Evolutionary conservation across 169 alveolate species (phyloP), one percentile per base, ranked within the genome.

Genomic region (Babesia sp.): DNA sequence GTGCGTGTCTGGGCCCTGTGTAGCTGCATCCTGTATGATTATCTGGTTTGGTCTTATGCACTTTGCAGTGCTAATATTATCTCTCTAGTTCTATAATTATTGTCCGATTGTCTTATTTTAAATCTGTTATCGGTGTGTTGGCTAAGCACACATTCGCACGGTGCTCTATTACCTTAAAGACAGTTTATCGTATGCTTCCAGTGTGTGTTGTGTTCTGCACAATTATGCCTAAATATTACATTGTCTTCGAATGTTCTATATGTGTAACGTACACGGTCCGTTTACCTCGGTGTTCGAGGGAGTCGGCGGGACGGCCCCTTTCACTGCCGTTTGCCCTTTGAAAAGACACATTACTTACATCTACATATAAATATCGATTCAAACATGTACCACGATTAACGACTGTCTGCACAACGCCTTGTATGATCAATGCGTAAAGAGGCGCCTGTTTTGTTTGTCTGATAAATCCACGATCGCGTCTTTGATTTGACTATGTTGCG

Each of bases 111-210:
- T 34, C 48, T 57, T 57, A 18, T 31, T 18, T 11, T 57, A 2
- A 18, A 2, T 28, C 41, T 11, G 48, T 57, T 57, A 45, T 18
- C 66, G 18, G 56, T 41, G 70, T 44, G 34, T 9, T 59, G 14
- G n/a, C 34, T 0, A 24, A 60, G 71, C 71, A 60, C 71, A 39
- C 57, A 8, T 60, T 14, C 56, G 71, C 71, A 60, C 71, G 56
- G 61, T 54, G 12, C 46, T 39, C 46, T 39, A 39, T 39, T 39
- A 9, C 14, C 46, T 14, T 39, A 39, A 14, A 39, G n/a, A 39
- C 14, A 8, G 14, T 39, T 39, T 39, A 8, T 39, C n/a, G 8
- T 14, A 8, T 9, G 8, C 46, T 8, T 39, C 46, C 46, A 39
- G 46, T 39, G 46, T 39, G 46, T 50, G 31, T 50, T 22, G 11